Percentiles rank a stretch among this genome's conserved stretches.
Evolutionary conservation across 2,329 filamentous ascomycete species (phyloP).

Genomic region (Hymenoscyphus fructigenus): DNA sequence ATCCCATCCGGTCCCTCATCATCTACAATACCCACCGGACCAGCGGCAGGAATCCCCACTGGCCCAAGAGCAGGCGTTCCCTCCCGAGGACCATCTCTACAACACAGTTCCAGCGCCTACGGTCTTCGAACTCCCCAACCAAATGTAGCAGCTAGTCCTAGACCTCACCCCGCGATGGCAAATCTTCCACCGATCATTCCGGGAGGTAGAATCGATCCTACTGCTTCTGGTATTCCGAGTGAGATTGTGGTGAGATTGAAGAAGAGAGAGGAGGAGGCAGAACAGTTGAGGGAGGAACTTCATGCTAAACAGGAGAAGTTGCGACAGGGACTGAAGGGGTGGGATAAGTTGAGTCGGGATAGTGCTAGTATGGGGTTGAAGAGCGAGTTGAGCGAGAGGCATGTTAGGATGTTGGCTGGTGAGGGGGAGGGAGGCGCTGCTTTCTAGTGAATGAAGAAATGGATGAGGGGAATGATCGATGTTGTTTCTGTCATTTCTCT

Average conservation of each 20-base stretch:
- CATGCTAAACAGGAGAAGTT: constrained; percentile 36
- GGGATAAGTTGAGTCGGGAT: constrained; percentile 35
- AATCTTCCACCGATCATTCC: constrained; percentile 35
- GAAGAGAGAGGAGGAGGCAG: constrained; percentile 37
- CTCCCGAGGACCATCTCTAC: constrained; percentile 28
- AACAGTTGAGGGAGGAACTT: constrained; percentile 32
- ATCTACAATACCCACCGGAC: constrained; percentile 31
- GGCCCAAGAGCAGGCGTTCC: constrained; percentile 34
- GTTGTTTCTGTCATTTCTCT: background rate
- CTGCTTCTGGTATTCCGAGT: constrained; percentile 31
- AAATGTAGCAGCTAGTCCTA: constrained; percentile 27
- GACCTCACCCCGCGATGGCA: constrained; percentile 36
- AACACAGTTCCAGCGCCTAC: constrained; percentile 31
- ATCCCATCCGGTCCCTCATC: constrained; percentile 23
- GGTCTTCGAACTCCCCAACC: constrained; percentile 17
- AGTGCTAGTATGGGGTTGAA: constrained; percentile 31
- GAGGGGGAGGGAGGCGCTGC: constrained; percentile 38
- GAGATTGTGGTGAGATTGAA: constrained; percentile 33
- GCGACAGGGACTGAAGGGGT: constrained; percentile 32
- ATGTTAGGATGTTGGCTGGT: constrained; percentile 37
- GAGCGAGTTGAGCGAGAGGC: constrained; percentile 36
- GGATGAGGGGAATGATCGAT: background rate
- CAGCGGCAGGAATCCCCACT: constrained; percentile 33
- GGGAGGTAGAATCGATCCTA: constrained; percentile 35
- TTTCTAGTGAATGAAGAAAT: constrained; percentile 25